Evolutionary conservation across 2,329 filamentous ascomycete species (phyloP).

Genomic region (Nemania abortiva): DNA sequence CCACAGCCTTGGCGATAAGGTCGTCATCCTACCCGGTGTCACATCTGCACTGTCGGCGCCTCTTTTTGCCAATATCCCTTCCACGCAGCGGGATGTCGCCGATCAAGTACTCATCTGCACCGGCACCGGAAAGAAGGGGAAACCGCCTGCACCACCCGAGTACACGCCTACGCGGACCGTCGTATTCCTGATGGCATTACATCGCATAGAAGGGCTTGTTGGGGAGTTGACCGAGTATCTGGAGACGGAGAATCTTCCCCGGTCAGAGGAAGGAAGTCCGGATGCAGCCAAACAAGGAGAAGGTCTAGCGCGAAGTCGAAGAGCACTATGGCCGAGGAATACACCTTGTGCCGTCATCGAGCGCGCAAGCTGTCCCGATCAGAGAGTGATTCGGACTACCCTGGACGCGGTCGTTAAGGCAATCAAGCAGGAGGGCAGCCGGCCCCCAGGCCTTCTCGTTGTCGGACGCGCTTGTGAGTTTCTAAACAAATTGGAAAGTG

Average conservation of each 20-base stretch:
- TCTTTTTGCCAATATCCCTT: slow-evolving; percentile 87
- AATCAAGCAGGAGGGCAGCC: slow-evolving; percentile 87
- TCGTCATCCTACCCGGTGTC: slow-evolving; percentile 85
- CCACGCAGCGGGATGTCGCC: slow-evolving; percentile 88
- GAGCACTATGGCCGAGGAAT: slow-evolving; percentile 73
- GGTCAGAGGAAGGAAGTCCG: slow-evolving; percentile 47
- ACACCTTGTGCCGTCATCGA: slow-evolving; percentile 95
- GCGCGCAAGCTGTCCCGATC: slow-evolving; percentile 92
- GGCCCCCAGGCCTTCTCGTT: slow-evolving; percentile 89
- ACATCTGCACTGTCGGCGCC: slow-evolving; percentile 90
- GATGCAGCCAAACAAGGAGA: slow-evolving; percentile 42
- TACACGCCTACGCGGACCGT: slow-evolving; percentile 83
- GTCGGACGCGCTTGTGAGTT: slow-evolving; percentile 87
- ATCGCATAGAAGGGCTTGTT: slow-evolving; percentile 82
- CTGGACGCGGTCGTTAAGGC: slow-evolving; percentile 82
- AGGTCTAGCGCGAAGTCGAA: neutral
- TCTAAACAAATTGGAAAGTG: slow-evolving; percentile 68
- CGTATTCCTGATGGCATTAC: slow-evolving; percentile 94
- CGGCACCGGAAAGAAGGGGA: slow-evolving; percentile 92
- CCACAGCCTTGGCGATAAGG: slow-evolving; percentile 73
- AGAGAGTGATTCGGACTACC: slow-evolving; percentile 90
- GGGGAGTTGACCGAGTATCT: slow-evolving; percentile 71
- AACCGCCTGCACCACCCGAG: slow-evolving; percentile 81
- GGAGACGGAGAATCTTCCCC: slow-evolving; percentile 50
- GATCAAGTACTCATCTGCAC: slow-evolving; percentile 98